Conservation (phyloP, 2,329 filamentous ascomycete genomes). For the Corynespora cassiicola region DNA sequence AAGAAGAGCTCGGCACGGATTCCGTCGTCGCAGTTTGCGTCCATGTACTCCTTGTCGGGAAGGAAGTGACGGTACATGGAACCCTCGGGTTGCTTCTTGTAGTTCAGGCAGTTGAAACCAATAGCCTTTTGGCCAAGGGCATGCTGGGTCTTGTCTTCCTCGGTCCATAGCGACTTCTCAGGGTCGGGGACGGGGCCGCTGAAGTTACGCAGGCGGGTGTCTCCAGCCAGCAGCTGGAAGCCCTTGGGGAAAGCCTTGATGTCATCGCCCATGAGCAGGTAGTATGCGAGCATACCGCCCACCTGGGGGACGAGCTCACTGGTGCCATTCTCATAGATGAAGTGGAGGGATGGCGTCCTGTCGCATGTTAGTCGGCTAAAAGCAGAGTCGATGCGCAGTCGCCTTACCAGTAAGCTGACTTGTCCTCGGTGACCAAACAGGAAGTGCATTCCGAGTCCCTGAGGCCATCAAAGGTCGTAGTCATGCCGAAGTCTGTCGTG, state of each 20-base stretch:
- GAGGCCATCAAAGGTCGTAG: slow-evolving; percentile 67
- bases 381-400: no score
- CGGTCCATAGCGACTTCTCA: slow-evolving; percentile 73
- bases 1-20: slow-evolving; percentile 76
- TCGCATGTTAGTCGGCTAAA: no score
- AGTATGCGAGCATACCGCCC: slow-evolving; percentile 68
- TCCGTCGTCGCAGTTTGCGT: slow-evolving; percentile 82
- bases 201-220: slow-evolving; percentile 64
- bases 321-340: slow-evolving; percentile 66
- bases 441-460: slow-evolving; percentile 72
- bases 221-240: slow-evolving; percentile 74
- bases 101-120: slow-evolving; percentile 96
- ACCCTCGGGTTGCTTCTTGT: slow-evolving; percentile 68
- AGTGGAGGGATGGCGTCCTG: slow-evolving; percentile 71
- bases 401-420: slow-evolving; percentile 50
- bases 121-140: slow-evolving; percentile 80
- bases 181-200: slow-evolving; percentile 66
- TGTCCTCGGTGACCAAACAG: slow-evolving; percentile 57
- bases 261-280: slow-evolving; percentile 75
- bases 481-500: slow-evolving; percentile 61
- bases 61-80: slow-evolving; percentile 83
- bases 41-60: slow-evolving; percentile 79
- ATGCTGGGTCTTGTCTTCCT: slow-evolving; percentile 69
- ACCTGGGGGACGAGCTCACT: slow-evolving; percentile 70
- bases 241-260: slow-evolving; percentile 75